Base-by-base conservation (phyloP, 177 flowering plant species). In the Vitis hybrid region DNA sequence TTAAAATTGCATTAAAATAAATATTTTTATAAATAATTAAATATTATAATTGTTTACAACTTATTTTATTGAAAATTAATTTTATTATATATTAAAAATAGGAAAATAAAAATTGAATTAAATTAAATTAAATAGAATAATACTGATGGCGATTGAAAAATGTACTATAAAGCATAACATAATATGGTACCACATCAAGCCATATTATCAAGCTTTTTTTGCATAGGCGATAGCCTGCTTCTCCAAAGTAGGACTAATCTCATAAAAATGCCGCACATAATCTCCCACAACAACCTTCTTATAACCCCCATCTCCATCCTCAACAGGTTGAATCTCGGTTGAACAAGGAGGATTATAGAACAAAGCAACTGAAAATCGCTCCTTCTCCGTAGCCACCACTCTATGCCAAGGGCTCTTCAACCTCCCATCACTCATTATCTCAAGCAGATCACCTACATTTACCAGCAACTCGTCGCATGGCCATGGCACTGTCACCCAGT, bases 401-500 rank as follows among this genome's bases (percentile, higher is more conserved):
- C 75, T 65, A n/a, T 75, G 82, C 82, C 76, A 75, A 30, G 72
- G 21, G 60, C 79, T 79, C 11, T 50, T 48, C 0, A 70, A 6
- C 35, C 58, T 56, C 1, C 82, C 79, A 50, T 73, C 60, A 60
- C 79, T 79, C 77, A 75, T 75, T 6, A 79, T 73, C 72, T 79
- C 81, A 15, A 79, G 14, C 27, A 76, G 60, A 40, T 79, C 82
- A 7, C 79, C 82, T 2, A 70, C 57, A 52, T 56, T 67, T 13
- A 74, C 75, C 1, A 73, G 73, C 68, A 76, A 56, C 9, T 67
- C 60, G 48, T 76, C 67, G 2, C 13, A 3, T 2, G 75, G 72
- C 77, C 76, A 73, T 27, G 72, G 60, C 10, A 73, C 65, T 27
- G 60, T 57, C 32, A 70, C 2, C 82, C 82, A 79, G 24, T 70